phyloP scores from a whole-genome alignment of 371 early-diverging fungal genomes.

The Mucor sp. region DNA sequence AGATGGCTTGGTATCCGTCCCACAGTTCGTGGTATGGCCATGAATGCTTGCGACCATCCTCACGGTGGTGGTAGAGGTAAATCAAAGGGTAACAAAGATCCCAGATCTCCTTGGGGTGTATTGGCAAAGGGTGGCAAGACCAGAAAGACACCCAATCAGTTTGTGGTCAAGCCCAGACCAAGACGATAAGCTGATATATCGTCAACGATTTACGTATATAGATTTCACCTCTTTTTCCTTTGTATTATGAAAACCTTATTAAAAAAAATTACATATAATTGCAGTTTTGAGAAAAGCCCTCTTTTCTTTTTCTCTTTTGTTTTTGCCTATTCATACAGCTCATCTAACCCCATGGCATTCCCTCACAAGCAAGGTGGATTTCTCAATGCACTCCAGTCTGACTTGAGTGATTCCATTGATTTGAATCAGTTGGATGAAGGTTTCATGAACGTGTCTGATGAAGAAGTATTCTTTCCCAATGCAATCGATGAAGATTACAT shows the following conservation, averaged over 20 bases:
- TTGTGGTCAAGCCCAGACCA: slow-evolving; percentile 80
- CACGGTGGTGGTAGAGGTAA: slow-evolving; percentile 99
- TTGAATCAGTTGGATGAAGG: not conserved
- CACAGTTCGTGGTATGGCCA: slow-evolving; percentile 98
- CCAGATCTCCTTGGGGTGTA: slow-evolving; percentile 94
- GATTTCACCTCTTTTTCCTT: not conserved
- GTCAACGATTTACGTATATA: not conserved
- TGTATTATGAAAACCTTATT: slow-evolving; percentile 10
- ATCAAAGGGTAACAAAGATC: slow-evolving; percentile 92
- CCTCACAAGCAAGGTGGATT: not conserved
- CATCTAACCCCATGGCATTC: not conserved
- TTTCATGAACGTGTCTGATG: not conserved
- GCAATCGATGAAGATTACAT: not conserved
- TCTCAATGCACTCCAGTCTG: not conserved
- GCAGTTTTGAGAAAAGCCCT: not conserved
- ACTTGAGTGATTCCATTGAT: not conserved
- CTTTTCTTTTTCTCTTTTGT: not conserved
- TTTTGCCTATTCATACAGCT: not conserved
- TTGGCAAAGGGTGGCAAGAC: slow-evolving; percentile 97
- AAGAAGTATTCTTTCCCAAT: not conserved
- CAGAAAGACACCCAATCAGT: slow-evolving; percentile 70
- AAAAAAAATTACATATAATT: slow-evolving; percentile 5
- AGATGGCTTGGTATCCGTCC: slow-evolving; percentile 91
- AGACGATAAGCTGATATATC: slow-evolving; percentile 53
- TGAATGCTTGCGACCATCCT: slow-evolving; percentile 99